Conservation (phyloP, 2,329 filamentous ascomycete genomes). For the Calonectria multiphialidica region DNA sequence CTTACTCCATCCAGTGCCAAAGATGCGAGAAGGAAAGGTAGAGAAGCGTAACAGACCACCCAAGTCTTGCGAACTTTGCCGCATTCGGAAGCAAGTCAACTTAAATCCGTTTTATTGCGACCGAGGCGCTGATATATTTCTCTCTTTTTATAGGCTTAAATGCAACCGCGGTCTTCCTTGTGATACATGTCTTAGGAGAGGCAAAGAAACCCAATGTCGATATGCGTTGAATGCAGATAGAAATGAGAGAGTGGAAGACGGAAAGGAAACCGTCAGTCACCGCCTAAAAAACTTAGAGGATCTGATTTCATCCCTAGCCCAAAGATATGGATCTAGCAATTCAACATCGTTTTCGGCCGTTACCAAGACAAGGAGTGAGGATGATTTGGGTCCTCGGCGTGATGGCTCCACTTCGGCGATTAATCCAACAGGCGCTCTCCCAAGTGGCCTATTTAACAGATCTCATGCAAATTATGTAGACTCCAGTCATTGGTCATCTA, state of each 20-base stretch:
- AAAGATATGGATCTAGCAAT: background rate
- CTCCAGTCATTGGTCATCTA: conserved; percentile 49
- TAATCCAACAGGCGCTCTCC: accelerated
- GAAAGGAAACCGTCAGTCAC: conserved; percentile 27
- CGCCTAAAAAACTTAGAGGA: conserved; percentile 47
- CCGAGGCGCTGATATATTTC: background rate
- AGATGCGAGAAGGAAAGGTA: conserved; percentile 33
- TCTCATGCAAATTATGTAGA: conserved; percentile 43
- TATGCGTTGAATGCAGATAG: conserved; percentile 48
- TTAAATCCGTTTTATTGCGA: background rate
- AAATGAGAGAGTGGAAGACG: conserved; percentile 10
- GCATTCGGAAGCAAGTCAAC: conserved; percentile 45
- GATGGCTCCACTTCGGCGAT: background rate
- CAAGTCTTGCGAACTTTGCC: conserved; percentile 50
- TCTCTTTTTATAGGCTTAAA: conserved; percentile 39
- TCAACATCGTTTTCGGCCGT: accelerated
- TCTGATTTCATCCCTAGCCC: conserved; percentile 36
- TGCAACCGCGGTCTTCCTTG: conserved; percentile 49
- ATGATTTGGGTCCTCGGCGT: too few relatives aligned
- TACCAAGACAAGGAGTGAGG: background rate
- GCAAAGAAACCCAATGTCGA: conserved; percentile 39
- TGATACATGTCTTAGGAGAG: conserved; percentile 43
- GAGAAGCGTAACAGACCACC: conserved; percentile 51
- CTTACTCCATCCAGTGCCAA: background rate
- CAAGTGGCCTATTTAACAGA: background rate